Percentiles rank a stretch among this genome's conserved stretches.
phyloP scores from a whole-genome alignment of 768 basidiomycete genomes.

The Suillus occidentalis region DNA sequence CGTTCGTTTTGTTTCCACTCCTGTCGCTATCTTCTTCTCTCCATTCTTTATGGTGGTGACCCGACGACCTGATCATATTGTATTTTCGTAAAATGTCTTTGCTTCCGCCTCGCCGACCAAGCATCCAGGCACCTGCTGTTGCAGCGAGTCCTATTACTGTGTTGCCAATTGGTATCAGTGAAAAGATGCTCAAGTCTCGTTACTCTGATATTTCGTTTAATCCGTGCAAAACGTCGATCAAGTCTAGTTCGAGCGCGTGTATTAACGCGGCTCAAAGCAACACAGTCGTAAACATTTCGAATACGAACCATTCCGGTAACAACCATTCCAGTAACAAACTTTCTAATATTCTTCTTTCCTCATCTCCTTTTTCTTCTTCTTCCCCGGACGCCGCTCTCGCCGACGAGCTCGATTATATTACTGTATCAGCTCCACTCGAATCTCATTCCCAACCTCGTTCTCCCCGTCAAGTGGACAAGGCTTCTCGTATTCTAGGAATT shows the following conservation, averaged over 20 bases:
- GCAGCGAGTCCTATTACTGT: conserved; percentile 34
- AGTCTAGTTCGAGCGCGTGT: conserved; percentile 12
- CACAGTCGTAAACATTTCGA: conserved; percentile 16
- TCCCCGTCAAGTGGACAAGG: conserved; percentile 60
- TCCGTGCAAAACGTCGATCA: conserved; percentile 18
- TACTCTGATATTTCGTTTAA: conserved; percentile 50
- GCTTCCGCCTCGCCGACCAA: conserved; percentile 19
- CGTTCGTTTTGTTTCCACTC: conserved; percentile 3
- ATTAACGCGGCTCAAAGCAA: conserved; percentile 9
- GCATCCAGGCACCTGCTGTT: conserved; percentile 23
- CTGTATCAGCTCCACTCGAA: conserved; percentile 35
- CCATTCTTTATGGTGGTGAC: conserved; percentile 4
- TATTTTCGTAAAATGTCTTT: conserved; percentile 18
- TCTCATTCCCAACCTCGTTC: conserved; percentile 35
- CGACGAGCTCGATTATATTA: conserved; percentile 77
- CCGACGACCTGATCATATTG: neutral
- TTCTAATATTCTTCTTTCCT: conserved; percentile 38
- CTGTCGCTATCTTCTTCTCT: neutral
- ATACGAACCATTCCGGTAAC: conserved; percentile 11
- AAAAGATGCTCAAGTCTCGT: conserved; percentile 47
- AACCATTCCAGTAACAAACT: conserved; percentile 14
- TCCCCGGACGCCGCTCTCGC: conserved; percentile 42
- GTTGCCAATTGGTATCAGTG: conserved; percentile 23
- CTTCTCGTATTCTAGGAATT: conserved; percentile 76
- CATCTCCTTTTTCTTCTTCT: conserved; percentile 51